These are phyloP conservation scores for Daedaleopsis sinensis DNA, from an alignment of 768 basidiomycete species.

Conservation along the genomic window DNA sequence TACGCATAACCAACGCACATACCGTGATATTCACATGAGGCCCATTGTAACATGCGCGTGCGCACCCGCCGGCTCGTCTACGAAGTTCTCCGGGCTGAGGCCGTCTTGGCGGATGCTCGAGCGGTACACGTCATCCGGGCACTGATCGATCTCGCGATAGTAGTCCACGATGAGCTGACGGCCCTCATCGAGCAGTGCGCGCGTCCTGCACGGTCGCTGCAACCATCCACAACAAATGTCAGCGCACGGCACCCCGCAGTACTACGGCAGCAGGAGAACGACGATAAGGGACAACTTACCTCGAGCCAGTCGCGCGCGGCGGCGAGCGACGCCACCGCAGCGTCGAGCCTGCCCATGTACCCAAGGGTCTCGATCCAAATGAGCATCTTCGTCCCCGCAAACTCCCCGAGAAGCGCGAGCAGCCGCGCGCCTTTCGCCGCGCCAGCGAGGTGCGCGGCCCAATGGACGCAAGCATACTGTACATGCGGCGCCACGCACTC, in stretches of 20 bases:
- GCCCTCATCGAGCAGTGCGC: neutral
- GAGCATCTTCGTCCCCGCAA: neutral
- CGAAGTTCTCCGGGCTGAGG: neutral
- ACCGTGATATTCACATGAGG: too few species aligned
- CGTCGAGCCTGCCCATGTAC: conserved; percentile 4
- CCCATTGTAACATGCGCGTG: too few species aligned
- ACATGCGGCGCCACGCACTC: neutral
- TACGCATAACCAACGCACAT: too few species aligned
- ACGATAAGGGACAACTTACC: neutral
- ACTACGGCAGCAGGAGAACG: too few species aligned
- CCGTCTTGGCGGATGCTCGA: neutral
- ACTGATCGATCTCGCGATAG: neutral
- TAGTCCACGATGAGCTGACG: neutral
- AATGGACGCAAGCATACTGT: conserved; percentile 7
- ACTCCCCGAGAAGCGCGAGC: neutral
- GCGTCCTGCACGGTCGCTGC: neutral
- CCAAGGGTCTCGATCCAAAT: conserved; percentile 6
- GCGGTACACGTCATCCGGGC: conserved; percentile 2
- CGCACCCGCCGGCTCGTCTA: too few species aligned
- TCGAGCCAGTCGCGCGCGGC: neutral
- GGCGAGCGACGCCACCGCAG: neutral
- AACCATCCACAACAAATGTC: neutral
- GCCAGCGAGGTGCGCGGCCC: neutral
- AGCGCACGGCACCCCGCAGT: neutral
- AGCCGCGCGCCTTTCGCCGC: neutral